Evolutionary conservation across 768 basidiomycete genomes (phyloP).

Genomic region (Lentinula sp.): DNA sequence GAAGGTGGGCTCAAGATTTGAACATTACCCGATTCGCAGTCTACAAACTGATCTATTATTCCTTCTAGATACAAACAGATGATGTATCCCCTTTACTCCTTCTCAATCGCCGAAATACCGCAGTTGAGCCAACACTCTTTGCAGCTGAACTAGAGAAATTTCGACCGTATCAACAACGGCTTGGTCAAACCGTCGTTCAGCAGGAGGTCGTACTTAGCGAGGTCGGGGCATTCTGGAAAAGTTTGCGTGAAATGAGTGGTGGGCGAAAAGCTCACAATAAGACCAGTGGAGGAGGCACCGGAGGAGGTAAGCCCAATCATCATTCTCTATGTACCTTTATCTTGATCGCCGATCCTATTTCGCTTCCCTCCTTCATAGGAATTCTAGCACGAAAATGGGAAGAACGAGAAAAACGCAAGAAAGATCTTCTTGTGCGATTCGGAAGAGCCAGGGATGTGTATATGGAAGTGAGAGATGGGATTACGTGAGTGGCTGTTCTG

Average conservation of each 20-base stretch:
- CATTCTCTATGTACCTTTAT: neutral
- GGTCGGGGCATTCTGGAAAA: constrained; percentile 66
- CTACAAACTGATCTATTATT: neutral
- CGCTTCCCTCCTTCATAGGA: constrained; percentile 20
- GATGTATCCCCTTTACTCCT: constrained; percentile 94
- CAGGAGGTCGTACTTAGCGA: constrained; percentile 74
- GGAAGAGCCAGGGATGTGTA: constrained; percentile 77
- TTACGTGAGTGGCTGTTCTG: constrained; percentile 52
- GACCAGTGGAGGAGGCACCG: neutral
- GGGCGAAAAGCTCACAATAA: constrained; percentile 21
- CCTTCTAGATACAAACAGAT: constrained; percentile 79
- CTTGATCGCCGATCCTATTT: neutral
- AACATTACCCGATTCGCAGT: no score
- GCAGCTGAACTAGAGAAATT: constrained; percentile 96
- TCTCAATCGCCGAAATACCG: constrained; percentile 79
- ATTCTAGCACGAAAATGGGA: constrained; percentile 77
- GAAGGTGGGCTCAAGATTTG: constrained; percentile 48
- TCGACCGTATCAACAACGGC: constrained; percentile 80
- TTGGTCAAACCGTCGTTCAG: constrained; percentile 71
- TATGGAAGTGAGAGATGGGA: constrained; percentile 79
- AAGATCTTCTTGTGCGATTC: constrained; percentile 68
- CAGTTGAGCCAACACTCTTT: constrained; percentile 83
- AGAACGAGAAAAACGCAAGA: constrained; percentile 73
- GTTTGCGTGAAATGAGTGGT: constrained; percentile 65
- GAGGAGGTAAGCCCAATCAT: neutral